phyloP scores from a whole-genome alignment of 1,139 yeast genomes.

The Suhomyces taliae region DNA sequence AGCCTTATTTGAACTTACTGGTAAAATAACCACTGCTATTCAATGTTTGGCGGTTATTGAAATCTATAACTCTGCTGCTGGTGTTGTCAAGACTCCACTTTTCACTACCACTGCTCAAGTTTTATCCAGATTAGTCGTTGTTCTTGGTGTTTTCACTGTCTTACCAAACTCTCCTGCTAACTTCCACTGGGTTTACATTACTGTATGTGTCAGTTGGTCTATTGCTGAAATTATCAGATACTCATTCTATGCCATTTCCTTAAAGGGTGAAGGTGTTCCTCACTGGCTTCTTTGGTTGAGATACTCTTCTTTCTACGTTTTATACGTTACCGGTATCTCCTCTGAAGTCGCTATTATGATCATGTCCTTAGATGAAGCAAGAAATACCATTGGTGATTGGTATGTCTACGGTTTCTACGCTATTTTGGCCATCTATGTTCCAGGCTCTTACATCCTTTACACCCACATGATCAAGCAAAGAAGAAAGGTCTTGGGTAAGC shows the following conservation, averaged over 20 bases:
- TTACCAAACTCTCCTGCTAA: slow-evolving; percentile 72
- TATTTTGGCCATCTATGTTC: slow-evolving; percentile 67
- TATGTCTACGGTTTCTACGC: slow-evolving; percentile 57
- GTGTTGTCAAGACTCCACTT: slow-evolving; percentile 81
- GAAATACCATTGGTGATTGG: slow-evolving; percentile 46
- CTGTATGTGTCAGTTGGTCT: slow-evolving; percentile 85
- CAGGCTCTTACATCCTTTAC: slow-evolving; percentile 84
- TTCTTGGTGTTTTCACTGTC: slow-evolving; percentile 74
- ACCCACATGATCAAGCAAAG: slow-evolving; percentile 90
- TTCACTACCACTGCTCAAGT: slow-evolving; percentile 86
- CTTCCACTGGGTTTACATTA: slow-evolving; percentile 57
- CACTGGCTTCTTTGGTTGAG: slow-evolving; percentile 66
- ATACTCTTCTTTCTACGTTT: slow-evolving; percentile 76
- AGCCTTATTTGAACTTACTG: slow-evolving; percentile 56
- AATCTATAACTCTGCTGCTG: slow-evolving; percentile 72
- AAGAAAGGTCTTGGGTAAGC: slow-evolving; percentile 54
- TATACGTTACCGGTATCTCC: slow-evolving; percentile 90
- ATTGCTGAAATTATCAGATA: slow-evolving; percentile 87
- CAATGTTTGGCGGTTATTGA: slow-evolving; percentile 88
- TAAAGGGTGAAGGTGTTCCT: slow-evolving; percentile 61
- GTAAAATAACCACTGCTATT: slow-evolving; percentile 59
- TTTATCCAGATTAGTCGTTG: slow-evolving; percentile 76
- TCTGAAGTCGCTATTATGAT: slow-evolving; percentile 75
- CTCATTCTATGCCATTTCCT: slow-evolving; percentile 74
- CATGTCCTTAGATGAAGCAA: slow-evolving; percentile 66